Evolutionary conservation across 495 filamentous ascomycete species (phyloP).

Genomic region (Pseudomonodictys pantanalensis): DNA sequence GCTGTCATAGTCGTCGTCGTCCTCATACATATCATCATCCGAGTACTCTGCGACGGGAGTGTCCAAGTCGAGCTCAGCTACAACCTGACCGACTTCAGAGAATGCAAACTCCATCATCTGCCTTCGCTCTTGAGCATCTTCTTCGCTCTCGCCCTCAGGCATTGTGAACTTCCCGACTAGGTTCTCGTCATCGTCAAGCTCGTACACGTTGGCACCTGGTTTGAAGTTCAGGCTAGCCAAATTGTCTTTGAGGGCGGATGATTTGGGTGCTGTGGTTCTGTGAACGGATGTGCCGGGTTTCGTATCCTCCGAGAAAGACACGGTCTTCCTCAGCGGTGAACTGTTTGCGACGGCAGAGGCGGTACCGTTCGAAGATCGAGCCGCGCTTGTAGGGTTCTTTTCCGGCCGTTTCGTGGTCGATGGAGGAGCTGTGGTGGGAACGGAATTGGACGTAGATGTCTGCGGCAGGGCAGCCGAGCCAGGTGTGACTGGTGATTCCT

Average conservation of each 20-base stretch:
- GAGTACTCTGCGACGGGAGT: conserved; percentile 52
- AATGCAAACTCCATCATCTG: conserved; percentile 92
- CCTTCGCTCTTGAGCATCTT: conserved; percentile 75
- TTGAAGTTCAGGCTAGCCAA: conserved; percentile 31
- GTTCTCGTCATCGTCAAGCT: conserved; percentile 40
- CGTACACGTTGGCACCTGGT: conserved; percentile 34
- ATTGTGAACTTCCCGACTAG: conserved; percentile 38
- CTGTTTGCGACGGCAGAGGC: too few species aligned
- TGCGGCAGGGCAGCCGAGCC: not conserved
- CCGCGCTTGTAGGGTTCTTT: not conserved
- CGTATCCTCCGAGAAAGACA: conserved; percentile 55
- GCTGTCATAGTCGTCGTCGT: conserved; percentile 47
- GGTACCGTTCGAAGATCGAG: too few species aligned
- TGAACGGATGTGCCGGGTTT: conserved; percentile 41
- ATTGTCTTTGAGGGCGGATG: conserved; percentile 21
- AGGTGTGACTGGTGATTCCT: not conserved
- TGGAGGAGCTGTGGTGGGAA: not conserved
- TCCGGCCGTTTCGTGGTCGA: not conserved
- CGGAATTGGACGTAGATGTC: too few species aligned
- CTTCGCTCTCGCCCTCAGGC: conserved; percentile 69
- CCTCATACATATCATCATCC: conserved; percentile 45
- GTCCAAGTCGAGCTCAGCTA: conserved; percentile 88
- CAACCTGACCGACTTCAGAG: conserved; percentile 79
- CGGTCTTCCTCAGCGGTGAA: conserved; percentile 40
- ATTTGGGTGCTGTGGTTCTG: not conserved